Conservation (phyloP, 2,329 filamentous ascomycete genomes). For the Aureobasidium sp. region DNA sequence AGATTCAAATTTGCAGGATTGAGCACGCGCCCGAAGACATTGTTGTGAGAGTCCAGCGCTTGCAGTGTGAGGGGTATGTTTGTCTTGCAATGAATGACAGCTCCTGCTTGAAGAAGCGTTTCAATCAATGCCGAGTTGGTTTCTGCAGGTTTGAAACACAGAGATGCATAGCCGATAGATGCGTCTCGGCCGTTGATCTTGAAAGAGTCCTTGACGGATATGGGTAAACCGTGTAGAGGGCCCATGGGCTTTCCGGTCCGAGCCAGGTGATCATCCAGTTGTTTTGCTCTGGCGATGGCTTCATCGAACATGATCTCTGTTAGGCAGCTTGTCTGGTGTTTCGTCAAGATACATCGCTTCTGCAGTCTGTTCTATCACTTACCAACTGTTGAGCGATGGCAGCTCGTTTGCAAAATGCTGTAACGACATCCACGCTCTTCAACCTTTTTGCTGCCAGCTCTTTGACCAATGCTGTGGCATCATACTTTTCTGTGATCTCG, state of each 20-base stretch:
- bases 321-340: conserved; percentile 32
- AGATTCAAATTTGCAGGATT: conserved; percentile 41
- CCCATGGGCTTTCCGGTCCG: conserved; percentile 32
- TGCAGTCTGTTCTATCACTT: background rate
- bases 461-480: background rate
- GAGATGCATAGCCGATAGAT: conserved; percentile 33
- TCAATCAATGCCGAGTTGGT: conserved; percentile 34
- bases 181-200: conserved; percentile 28
- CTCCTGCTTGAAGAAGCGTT: conserved; percentile 36
- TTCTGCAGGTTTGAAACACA: conserved; percentile 34
- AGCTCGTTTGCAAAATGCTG: conserved; percentile 39
- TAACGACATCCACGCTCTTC: conserved; percentile 30
- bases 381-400: conserved; percentile 38
- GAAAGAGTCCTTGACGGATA: conserved; percentile 40
- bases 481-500: background rate
- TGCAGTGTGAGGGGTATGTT: conserved; percentile 48
- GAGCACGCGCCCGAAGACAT: conserved; percentile 39
- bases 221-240: conserved; percentile 44
- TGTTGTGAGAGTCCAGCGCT: conserved; percentile 43
- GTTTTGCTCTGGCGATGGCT: conserved; percentile 31
- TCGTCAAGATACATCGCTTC: background rate
- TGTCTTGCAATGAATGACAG: conserved; percentile 45
- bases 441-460: conserved; percentile 19
- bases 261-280: conserved; percentile 33
- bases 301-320: conserved; percentile 32